Conservation (phyloP, 768 basidiomycete genomes). For the Hysterangium stoloniferum region DNA sequence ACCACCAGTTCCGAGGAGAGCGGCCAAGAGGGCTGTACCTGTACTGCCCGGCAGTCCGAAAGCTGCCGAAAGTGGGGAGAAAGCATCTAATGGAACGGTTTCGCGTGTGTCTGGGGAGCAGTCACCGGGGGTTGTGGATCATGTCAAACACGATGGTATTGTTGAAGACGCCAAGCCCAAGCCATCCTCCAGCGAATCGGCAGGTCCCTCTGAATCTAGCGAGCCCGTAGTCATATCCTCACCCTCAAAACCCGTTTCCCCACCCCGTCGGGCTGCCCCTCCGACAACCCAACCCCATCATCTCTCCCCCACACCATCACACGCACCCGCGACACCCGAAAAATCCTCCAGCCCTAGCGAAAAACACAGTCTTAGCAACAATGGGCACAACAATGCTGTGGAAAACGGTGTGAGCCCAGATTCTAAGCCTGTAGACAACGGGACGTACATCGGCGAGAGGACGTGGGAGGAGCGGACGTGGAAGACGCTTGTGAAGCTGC, state of each 20-base stretch:
- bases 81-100: neutral
- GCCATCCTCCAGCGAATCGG: neutral
- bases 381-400: too few species aligned
- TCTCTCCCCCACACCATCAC: neutral
- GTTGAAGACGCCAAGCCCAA: neutral
- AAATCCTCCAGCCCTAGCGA: neutral
- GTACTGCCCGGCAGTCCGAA: conserved; percentile 3
- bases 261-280: neutral
- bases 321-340: neutral
- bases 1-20: conserved; percentile 20
- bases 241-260: neutral
- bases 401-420: neutral
- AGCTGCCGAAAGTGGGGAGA: neutral
- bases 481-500: conserved; percentile 65
- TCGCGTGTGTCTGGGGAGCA: neutral
- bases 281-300: neutral
- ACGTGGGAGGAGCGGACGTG: conserved; percentile 86
- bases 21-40: conserved; percentile 14
- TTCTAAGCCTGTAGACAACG: conserved; percentile 21
- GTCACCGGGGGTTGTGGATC: neutral
- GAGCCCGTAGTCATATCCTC: neutral
- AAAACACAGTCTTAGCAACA: neutral
- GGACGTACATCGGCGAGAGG: conserved; percentile 50
- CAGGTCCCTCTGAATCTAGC: neutral
- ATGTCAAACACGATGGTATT: neutral